Evolutionary conservation across 2,329 filamentous ascomycete genomes (phyloP).

Genomic region (Fusarium circinatum): DNA sequence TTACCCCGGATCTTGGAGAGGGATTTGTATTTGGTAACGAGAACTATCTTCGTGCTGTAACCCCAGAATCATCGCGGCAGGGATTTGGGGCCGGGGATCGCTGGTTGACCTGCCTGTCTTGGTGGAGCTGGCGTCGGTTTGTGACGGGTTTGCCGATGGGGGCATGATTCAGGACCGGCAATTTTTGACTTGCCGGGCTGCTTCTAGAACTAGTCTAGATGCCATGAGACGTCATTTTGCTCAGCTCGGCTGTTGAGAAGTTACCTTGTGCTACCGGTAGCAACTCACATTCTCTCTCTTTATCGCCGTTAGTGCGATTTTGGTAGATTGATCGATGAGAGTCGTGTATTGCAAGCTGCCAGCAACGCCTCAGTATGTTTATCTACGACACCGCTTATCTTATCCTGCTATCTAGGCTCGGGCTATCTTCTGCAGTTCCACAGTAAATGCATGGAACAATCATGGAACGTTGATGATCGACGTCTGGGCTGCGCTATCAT

Average conservation of each 20-base stretch:
- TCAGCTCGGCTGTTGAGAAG: neutral
- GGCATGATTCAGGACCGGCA: conserved; percentile 29
- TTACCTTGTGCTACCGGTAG: neutral
- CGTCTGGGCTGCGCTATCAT: neutral
- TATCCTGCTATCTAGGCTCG: neutral
- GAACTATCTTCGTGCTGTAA: conserved; percentile 3
- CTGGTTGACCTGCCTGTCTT: conserved; percentile 8
- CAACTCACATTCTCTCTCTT: rapidly evolving
- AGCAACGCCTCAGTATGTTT: neutral
- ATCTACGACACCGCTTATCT: neutral
- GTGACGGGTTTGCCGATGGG: conserved; percentile 31
- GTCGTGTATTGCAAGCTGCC: rapidly evolving
- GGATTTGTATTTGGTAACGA: conserved; percentile 10
- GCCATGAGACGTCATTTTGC: neutral
- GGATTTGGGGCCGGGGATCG: conserved; percentile 17
- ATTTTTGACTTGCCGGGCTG: conserved; percentile 10
- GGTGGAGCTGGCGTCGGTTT: conserved; percentile 14
- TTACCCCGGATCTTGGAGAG: conserved; percentile 28
- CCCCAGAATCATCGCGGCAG: conserved; percentile 21
- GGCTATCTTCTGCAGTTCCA: neutral
- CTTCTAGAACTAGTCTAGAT: neutral
- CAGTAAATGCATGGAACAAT: neutral
- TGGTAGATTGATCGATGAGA: neutral
- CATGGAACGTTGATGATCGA: neutral
- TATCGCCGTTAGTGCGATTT: neutral